A percentile compares a stretch with the other conserved stretches of the same genome.
These are phyloP conservation scores for Phytophthora niederhauseri DNA, from an alignment of 352 stramenopile genomes.

Conservation along the genomic window DNA sequence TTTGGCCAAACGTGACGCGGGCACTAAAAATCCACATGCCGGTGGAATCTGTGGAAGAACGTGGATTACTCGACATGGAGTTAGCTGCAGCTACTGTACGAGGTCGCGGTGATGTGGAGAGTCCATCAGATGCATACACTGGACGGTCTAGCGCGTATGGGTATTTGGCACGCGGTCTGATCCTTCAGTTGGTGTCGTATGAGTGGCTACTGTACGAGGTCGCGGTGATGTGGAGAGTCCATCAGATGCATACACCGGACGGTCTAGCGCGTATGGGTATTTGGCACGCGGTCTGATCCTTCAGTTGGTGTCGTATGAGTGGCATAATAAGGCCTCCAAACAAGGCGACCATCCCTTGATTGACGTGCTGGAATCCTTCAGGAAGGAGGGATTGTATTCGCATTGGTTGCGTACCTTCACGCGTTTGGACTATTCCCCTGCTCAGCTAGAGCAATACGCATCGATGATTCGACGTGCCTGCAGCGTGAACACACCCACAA, in stretches of 20 bases:
- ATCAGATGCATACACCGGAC: conserved; percentile 49
- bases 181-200: conserved; percentile 65
- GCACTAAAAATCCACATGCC: conserved; percentile 66
- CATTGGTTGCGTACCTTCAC: conserved; percentile 77
- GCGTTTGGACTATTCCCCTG: conserved; percentile 56
- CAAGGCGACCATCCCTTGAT: conserved; percentile 45
- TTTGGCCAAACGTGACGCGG: conserved; percentile 68
- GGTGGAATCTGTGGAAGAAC: conserved; percentile 45
- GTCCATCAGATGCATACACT: conserved; percentile 40
- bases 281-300: conserved; percentile 64
- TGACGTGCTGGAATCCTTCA: conserved; percentile 61
- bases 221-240: conserved; percentile 23
- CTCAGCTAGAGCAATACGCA: conserved; percentile 30
- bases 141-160: conserved; percentile 66
- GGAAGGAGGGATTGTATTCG: conserved; percentile 65
- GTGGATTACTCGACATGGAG: conserved; percentile 45
- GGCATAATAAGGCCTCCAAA: conserved; percentile 51
- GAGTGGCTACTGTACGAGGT: conserved; percentile 35
- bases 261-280: conserved; percentile 64
- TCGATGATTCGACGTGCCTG: conserved; percentile 30
- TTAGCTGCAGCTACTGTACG: conserved; percentile 36
- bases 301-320: conserved; percentile 68
- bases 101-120: conserved; percentile 24
- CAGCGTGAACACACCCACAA: conserved; percentile 6
- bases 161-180: conserved; percentile 60